Base-by-base conservation (phyloP, 2,329 filamentous ascomycete genomes). In the Cucurbitaria berberidis region DNA sequence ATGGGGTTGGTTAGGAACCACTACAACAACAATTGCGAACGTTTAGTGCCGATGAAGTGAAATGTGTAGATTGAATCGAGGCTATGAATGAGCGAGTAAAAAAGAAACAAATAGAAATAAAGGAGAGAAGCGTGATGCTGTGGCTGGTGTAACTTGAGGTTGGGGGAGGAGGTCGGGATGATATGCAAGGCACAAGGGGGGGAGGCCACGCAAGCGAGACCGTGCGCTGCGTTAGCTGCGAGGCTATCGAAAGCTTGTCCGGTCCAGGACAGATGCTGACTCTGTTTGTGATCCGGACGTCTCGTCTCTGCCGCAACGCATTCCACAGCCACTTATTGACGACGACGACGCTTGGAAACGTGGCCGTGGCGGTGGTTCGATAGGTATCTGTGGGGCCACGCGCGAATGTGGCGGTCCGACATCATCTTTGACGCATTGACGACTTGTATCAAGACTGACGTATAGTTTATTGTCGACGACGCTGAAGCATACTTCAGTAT, bases 91-190 rank as follows among this genome's bases (percentile, higher is more conserved):
- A 21, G 16, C n/a, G 18, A 46, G 21, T 35, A 16, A 11, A n/a
- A 13, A 45, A 45, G 30, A 46, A 52, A 39, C n/a, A 26, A 48
- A 15, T 18, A 29, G 49, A 50, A 42, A 19, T 16, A 16, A 35
- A 49, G 6, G 19, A 16, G 39, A 49, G 6, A 21, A 38, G 4
- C 15, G n/a, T 47, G 26, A 16, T 19, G 22, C 24, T 53, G 56
- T 59, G 58, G 58, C 57, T 63, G 55, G 58, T 56, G 51, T 21
- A 47, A 29, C 43, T 53, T 50, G 48, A 59, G 58, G 60, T 51
- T 58, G 57, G 55, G 30, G 29, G 45, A 39, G 30, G 59, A 60
- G 56, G 53, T 55, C 46, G 49, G 48, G 47, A 39, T 30, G 13
- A 40, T 16, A 51, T 59, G 59, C 59, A 58, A 57, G 55, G 50